Conservation (phyloP, 1,284 basidiomycete species). For the Mycosarcoma mackinlayi region DNA sequence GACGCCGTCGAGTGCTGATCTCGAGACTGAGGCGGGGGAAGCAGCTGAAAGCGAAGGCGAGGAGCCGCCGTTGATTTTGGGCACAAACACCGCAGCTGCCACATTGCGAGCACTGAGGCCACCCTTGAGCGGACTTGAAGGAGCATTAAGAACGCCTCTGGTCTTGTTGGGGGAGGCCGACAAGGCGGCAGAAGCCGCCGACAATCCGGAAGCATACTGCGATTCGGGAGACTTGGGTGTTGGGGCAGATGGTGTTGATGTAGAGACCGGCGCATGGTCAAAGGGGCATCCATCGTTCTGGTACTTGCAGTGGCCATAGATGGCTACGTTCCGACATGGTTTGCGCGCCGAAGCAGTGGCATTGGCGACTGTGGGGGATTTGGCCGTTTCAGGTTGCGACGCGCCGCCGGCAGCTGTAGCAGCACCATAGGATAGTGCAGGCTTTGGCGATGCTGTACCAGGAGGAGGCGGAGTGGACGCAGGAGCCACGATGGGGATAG, state of each 20-base stretch:
- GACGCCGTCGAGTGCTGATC: conserved; percentile 20
- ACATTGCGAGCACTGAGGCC: conserved; percentile 57
- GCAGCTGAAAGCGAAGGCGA: conserved; percentile 29
- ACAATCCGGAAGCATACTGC: conserved; percentile 18
- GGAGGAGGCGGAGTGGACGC: conserved; percentile 29
- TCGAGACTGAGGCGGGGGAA: conserved; percentile 12
- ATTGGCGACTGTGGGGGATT: conserved; percentile 26
- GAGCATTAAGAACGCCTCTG: conserved; percentile 13
- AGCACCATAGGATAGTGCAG: conserved; percentile 22
- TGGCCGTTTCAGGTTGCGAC: conserved; percentile 26
- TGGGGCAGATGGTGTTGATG: conserved; percentile 1
- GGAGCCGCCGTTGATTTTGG: conserved; percentile 48
- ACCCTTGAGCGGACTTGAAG: conserved; percentile 45
- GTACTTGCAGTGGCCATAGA: conserved; percentile 52
- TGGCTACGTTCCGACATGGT: conserved; percentile 48
- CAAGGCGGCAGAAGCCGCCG: conserved; percentile 22
- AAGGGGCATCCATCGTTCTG: conserved; percentile 49
- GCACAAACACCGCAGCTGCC: conserved; percentile 60
- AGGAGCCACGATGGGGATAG: conserved; percentile 53
- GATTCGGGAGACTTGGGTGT: conserved; percentile 25
- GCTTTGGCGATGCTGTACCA: conserved; percentile 4
- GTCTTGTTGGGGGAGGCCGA: conserved; percentile 29
- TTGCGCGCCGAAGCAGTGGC: conserved; percentile 28
- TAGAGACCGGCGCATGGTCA: conserved; percentile 27
- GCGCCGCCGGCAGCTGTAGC: conserved; percentile 14